Percentiles rank a stretch among this genome's conserved stretches.
These are phyloP conservation scores for Marchantia polymorpha DNA, from an alignment of 225 moss, liverwort and hornwort genomes.

Conservation along the genomic window DNA sequence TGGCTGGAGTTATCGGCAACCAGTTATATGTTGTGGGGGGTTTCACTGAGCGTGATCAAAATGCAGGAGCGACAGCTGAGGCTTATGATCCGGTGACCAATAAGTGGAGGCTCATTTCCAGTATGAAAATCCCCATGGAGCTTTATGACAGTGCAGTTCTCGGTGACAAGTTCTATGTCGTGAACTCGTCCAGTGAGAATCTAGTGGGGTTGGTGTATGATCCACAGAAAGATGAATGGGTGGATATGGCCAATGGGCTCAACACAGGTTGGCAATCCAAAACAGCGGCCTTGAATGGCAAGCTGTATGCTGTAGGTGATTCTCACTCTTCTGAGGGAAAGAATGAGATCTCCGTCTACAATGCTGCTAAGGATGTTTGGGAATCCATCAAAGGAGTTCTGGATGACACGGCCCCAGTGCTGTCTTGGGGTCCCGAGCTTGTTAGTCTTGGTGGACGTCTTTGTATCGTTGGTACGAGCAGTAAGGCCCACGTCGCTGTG, in stretches of 20 bases:
- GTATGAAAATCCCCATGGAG: slow-evolving; percentile 95
- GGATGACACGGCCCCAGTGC: slow-evolving; percentile 81
- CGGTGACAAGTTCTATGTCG: slow-evolving; percentile 85
- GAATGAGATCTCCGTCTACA: slow-evolving; percentile 93
- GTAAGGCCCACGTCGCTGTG: slow-evolving; percentile 79
- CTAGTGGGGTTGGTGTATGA: slow-evolving; percentile 91
- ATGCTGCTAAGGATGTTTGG: slow-evolving; percentile 80
- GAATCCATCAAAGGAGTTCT: slow-evolving; percentile 88
- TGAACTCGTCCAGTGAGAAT: slow-evolving; percentile 96
- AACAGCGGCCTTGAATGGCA: slow-evolving; percentile 90
- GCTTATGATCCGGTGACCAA: slow-evolving; percentile 74
- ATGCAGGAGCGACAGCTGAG: slow-evolving; percentile 89
- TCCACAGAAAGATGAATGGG: slow-evolving; percentile 87
- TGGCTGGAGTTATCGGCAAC: slow-evolving; percentile 86
- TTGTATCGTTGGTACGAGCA: slow-evolving; percentile 87
- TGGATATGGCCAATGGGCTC: slow-evolving; percentile 97
- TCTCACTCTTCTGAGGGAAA: slow-evolving; percentile 92
- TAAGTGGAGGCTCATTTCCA: slow-evolving; percentile 70
- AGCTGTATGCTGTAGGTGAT: slow-evolving; percentile 91
- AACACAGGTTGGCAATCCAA: slow-evolving; percentile 99
- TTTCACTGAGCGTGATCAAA: slow-evolving; percentile 81
- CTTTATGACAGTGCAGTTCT: slow-evolving; percentile 91
- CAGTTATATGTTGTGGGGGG: slow-evolving; percentile 94
- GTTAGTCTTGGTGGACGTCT: slow-evolving; percentile 82
- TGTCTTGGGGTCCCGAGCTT: slow-evolving; percentile 98